A percentile compares a stretch with the other conserved stretches of the same genome.
These are phyloP conservation scores for Pestalotiopsis sp. DNA, from an alignment of 2,329 filamentous ascomycete genomes.

Conservation along the genomic window DNA sequence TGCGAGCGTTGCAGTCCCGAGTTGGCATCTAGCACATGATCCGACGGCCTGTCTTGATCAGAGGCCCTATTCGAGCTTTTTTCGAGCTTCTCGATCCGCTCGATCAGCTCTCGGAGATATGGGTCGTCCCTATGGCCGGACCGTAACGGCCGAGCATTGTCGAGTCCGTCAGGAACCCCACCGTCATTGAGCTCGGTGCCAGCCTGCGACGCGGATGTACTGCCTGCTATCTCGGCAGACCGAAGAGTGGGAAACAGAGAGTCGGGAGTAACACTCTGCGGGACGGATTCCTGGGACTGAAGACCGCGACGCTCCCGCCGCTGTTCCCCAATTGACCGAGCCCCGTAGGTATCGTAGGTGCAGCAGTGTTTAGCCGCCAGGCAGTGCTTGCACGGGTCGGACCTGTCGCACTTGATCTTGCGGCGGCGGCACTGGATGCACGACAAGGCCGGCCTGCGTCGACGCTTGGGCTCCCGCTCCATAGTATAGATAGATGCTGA, in stretches of 20 bases:
- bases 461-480: slow-evolving; percentile 23
- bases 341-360: slow-evolving; percentile 27
- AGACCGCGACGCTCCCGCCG: not conserved
- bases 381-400: slow-evolving; percentile 43
- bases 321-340: slow-evolving; percentile 12
- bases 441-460: slow-evolving; percentile 40
- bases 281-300: not conserved
- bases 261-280: too few relatives aligned
- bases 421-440: slow-evolving; percentile 46
- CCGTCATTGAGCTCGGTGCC: not conserved
- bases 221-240: not conserved
- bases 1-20: slow-evolving; percentile 29
- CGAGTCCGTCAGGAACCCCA: not conserved
- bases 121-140: not conserved
- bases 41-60: slow-evolving; percentile 12
- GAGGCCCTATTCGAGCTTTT: not conserved
- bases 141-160: not conserved
- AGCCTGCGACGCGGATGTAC: not conserved
- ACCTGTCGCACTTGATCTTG: slow-evolving; percentile 49
- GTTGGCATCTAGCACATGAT: slow-evolving; percentile 26
- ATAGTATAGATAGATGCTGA: not conserved
- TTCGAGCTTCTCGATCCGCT: not conserved
- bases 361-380: slow-evolving; percentile 34
- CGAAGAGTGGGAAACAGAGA: not conserved
- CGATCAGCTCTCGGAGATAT: not conserved